Evolutionary conservation across 495 filamentous ascomycete species (phyloP).

Genomic region (Neurospora intermedia): DNA sequence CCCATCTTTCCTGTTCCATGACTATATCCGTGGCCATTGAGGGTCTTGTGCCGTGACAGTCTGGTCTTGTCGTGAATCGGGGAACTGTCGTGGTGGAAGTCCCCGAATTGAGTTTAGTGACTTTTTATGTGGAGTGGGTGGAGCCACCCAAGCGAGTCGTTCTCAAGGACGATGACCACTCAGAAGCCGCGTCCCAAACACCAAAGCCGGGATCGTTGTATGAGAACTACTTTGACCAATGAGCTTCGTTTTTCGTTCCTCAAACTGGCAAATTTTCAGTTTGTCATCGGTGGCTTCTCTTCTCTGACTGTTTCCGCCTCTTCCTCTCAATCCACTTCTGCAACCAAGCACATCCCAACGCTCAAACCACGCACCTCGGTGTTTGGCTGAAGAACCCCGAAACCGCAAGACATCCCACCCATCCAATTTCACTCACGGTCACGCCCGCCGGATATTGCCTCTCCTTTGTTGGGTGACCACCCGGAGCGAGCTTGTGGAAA

Average conservation of each 20-base stretch:
- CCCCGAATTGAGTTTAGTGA: not conserved
- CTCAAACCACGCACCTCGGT: not conserved
- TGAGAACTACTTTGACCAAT: not conserved
- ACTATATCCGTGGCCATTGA: not conserved
- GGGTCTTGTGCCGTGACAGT: not conserved
- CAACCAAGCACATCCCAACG: not conserved
- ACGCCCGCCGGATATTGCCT: not conserved
- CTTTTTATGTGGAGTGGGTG: not conserved
- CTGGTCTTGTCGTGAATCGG: not conserved
- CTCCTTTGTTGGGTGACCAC: not conserved
- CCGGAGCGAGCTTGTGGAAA: not conserved
- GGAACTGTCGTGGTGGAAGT: not conserved
- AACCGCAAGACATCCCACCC: not conserved
- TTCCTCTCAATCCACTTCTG: not conserved
- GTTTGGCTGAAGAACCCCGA: not conserved
- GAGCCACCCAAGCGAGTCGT: not conserved
- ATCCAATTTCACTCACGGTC: not conserved
- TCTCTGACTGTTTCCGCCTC: not conserved
- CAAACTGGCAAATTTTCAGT: not conserved
- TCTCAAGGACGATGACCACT: not conserved
- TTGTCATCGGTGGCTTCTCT: not conserved
- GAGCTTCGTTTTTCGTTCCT: not conserved
- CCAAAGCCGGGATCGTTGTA: not conserved
- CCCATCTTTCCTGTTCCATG: not conserved
- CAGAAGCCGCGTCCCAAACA: not conserved